These are phyloP conservation scores for Camelina laxa DNA, from an alignment of 345 rosid species.

Conservation along the genomic window DNA sequence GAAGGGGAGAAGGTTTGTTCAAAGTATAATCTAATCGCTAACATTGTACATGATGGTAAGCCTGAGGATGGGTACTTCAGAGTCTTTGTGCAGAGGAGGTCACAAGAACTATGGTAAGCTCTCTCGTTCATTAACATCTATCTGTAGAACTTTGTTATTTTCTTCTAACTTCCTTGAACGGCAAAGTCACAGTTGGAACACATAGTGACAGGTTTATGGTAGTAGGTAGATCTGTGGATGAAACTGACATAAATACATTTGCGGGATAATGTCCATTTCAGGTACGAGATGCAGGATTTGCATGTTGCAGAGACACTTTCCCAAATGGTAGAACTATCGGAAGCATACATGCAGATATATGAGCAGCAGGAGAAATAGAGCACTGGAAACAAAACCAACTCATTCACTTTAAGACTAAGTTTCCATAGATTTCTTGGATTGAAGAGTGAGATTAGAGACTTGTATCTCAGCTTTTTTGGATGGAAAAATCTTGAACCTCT, in stretches of 20 bases:
- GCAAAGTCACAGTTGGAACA: background rate
- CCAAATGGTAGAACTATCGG: conserved; percentile 96
- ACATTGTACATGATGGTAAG: conserved; percentile 96
- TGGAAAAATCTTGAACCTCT: conserved; percentile 8
- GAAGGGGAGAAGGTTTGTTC: conserved; percentile 66
- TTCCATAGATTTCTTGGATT: conserved; percentile 10
- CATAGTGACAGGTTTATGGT: background rate
- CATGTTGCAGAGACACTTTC: conserved; percentile 97
- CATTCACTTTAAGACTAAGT: background rate
- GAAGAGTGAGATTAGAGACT: conserved; percentile 8
- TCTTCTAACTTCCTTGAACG: background rate
- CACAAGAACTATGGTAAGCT: conserved; percentile 85
- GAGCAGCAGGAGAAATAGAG: conserved; percentile 67
- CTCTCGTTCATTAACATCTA: background rate
- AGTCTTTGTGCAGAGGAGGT: conserved; percentile 96
- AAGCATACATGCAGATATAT: conserved; percentile 96
- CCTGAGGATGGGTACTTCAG: conserved; percentile 93
- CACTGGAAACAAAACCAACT: conserved; percentile 19
- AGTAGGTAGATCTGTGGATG: background rate
- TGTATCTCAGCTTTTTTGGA: conserved; percentile 14
- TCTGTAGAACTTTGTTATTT: background rate
- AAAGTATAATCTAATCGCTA: conserved; percentile 90
- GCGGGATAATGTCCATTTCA: conserved; percentile 41
- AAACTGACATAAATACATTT: background rate
- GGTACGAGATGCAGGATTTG: conserved; percentile 99